These are phyloP conservation scores for Leccinellum luteum DNA, from an alignment of 768 basidiomycete species.

Conservation along the genomic window DNA sequence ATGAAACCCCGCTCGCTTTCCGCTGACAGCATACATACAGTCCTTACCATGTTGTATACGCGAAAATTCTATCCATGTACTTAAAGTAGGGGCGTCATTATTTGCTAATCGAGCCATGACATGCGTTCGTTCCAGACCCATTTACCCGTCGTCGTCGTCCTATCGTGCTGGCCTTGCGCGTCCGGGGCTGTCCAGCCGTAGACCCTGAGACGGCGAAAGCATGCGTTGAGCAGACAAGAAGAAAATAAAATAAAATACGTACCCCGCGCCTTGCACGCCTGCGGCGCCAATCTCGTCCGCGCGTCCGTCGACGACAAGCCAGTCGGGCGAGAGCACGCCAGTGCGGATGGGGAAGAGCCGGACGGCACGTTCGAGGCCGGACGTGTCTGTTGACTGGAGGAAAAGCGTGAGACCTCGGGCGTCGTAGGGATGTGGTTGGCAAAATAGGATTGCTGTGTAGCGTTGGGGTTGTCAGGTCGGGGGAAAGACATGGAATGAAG, in stretches of 20 bases:
- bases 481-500: too few relatives aligned
- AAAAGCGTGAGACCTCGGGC: slow-evolving; percentile 45
- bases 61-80: slow-evolving; percentile 24
- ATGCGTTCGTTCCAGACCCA: slow-evolving; percentile 49
- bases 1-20: slow-evolving; percentile 7
- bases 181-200: slow-evolving; percentile 17
- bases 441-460: slow-evolving; percentile 48
- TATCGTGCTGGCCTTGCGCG: slow-evolving; percentile 20
- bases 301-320: slow-evolving; percentile 58
- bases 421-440: slow-evolving; percentile 41
- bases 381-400: slow-evolving; percentile 53
- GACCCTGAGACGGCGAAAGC: slow-evolving; percentile 12
- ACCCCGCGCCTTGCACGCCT: slow-evolving; percentile 80
- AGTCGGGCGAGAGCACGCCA: slow-evolving; percentile 73
- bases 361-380: slow-evolving; percentile 62
- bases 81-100: slow-evolving; percentile 15
- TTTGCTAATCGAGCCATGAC: slow-evolving; percentile 49
- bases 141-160: slow-evolving; percentile 9
- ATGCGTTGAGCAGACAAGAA: not conserved
- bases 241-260: slow-evolving; percentile 21
- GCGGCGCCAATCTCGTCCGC: slow-evolving; percentile 63
- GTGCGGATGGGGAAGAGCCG: slow-evolving; percentile 86
- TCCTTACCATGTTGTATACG: slow-evolving; percentile 27
- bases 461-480: too few relatives aligned
- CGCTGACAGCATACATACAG: slow-evolving; percentile 11